A percentile compares a stretch with the other conserved stretches of the same genome.
Conservation (phyloP, 2,329 filamentous ascomycete genomes). For the Exophiala sp. region DNA sequence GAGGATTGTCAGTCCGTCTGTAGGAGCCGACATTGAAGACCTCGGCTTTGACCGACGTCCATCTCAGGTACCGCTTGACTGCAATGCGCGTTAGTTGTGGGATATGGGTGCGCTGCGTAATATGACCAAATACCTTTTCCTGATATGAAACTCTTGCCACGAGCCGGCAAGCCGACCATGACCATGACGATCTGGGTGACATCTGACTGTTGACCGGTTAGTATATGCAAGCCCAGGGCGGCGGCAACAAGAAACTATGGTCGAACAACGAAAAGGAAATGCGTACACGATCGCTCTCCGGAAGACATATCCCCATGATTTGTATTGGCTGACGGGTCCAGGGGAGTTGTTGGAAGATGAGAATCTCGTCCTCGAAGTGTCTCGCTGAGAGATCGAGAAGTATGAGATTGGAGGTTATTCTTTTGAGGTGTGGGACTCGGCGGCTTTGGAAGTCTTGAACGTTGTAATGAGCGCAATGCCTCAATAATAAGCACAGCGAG, state of each 20-base stretch:
- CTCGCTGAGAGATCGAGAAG: no score
- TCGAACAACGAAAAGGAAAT: background rate
- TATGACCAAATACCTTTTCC: constrained; percentile 66
- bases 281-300: constrained; percentile 20
- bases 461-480: background rate
- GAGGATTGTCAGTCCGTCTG: constrained; percentile 79
- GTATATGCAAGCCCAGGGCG: constrained; percentile 4
- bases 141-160: constrained; percentile 95
- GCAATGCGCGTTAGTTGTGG: constrained; percentile 15
- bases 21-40: constrained; percentile 98
- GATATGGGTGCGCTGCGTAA: no score
- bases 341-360: background rate
- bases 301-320: constrained; percentile 13
- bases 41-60: constrained; percentile 88
- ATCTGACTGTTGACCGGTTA: constrained; percentile 45
- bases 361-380: background rate
- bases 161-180: constrained; percentile 93
- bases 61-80: constrained; percentile 91
- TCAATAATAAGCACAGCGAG: constrained; percentile 8
- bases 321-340: background rate
- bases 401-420: no score
- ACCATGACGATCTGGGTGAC: constrained; percentile 96
- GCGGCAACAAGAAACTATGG: background rate
- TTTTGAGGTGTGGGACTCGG: background rate
- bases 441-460: background rate